Evolutionary conservation across 2,329 filamentous ascomycete species (phyloP), one percentile per base, ranked within the genome.

Genomic region (Phoma herbarum): DNA sequence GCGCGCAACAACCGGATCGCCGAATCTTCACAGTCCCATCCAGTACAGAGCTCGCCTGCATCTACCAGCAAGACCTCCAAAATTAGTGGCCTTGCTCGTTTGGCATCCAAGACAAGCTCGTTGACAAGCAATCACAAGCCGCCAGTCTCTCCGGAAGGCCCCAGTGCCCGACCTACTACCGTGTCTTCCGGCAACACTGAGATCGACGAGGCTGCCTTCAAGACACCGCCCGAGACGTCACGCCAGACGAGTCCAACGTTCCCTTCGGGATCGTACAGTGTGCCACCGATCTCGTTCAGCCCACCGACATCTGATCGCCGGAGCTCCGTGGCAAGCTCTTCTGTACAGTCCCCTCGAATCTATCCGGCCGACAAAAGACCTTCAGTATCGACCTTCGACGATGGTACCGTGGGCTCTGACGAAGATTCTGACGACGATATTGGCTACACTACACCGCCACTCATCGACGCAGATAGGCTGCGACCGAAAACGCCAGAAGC

Each of bases 171-270:
- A 6, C 75, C 75, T 25, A 74, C 71, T 2, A 77, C 75, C 4
- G 75, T 75, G 49, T 77, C 75, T 12, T 75, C 76, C 11, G 59
- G 67, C 44, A 75, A 78, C 26, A 76, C 74, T 11, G 73, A 77
- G 22, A 75, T 77, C 39, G 68, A 64, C n/a, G 74, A 77, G 11
- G 79, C 81, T 41, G 67, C 75, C 11, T 82, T 81, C 69, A 77
- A 75, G 52, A 82, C 80, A 16, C 80, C 80, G 14, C 77, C 80
- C n/a, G 79, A 81, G 50, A 76, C 73, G 20, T 75, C 75, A 45
- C 70, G 65, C 14, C 72, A 77, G 51, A 75, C 74, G 4, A 77
- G 75, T 50, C 75, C 75, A 1, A 73, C 68, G 18, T 61, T 72
- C 11, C 65, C 72, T 8, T 69, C 71, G 8, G 63, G 52, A 1